Base-by-base conservation (phyloP, 1,139 yeast species). In the Yamadazyma mexicana region DNA sequence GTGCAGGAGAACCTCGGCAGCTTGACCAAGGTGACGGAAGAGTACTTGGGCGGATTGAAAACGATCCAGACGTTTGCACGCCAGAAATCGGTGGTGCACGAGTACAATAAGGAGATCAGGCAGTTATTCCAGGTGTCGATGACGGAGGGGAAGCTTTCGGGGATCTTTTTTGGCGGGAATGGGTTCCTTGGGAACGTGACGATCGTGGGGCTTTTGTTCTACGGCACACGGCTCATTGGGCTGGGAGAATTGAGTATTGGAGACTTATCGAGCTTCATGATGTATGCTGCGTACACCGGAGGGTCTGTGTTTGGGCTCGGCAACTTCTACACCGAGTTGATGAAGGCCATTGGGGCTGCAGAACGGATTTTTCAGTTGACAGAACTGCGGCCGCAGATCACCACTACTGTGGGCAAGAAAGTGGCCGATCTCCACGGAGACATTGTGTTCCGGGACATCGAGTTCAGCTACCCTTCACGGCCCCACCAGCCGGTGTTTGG, bases 291-390 rank as follows among this genome's bases (percentile, higher is more conserved):
- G 31, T 91, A 87, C 57, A 87, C 97, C 2, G 97, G 97, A 3
- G 75, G 83, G 39, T 87, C 97, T 0, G 87, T 91, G 26, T 87
- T 86, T 59, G 97, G 97, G 1, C 62, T 92, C 31, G 92, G 96
- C 1, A 84, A 85, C 45, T 91, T 91, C 58, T 91, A 89, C 56
- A 84, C 96, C 1, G 98, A 92, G 57, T 66, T 91, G 44, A 91
- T 92, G 95, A 92, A 91, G 65, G 98, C 97, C 35, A 84, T 91
- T 6, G 98, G 98, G 45, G 98, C 98, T 0, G 94, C 97, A 0
- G 86, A 95, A 40, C 75, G 98, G 47, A 68, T 92, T 39, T 92
- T 92, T 65, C 98, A 92, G 61, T 69, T 92, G 35, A 76, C 84
- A 37, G 96, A 89, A 50, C 77, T 84, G 59, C 66, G 80, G 43